Base-by-base conservation (phyloP, 1,284 basidiomycete species). In the Caloboletus inedulis region DNA sequence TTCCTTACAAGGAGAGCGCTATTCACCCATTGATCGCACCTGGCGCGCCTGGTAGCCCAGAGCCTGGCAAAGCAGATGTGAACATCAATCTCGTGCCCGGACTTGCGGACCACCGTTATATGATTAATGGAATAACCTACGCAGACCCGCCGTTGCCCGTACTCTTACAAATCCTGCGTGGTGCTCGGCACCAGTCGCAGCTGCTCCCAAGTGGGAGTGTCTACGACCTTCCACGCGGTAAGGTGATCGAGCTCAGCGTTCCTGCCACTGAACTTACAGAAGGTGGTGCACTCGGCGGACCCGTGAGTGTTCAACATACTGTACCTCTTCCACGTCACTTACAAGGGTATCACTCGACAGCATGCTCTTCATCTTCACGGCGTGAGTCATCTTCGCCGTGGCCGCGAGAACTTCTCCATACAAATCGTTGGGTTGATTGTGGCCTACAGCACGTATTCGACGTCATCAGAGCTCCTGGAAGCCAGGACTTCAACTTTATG, bases 81-180 rank as follows among this genome's bases (percentile, higher is more conserved):
- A 56, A 59, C 42, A 51, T 78, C 13, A 69, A 72, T 52, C 56
- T 78, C 7, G 58, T 58, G 0, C 62, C 77, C 16, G 60, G 59
- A 48, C 1, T 66, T 62, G 39, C 7, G 35, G 30, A 43, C 14
- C 3, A 35, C 7, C 44, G 40, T 33, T 66, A 66, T 46, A 54
- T 48, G 8, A 59, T 71, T 4, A 72, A 71, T 41, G 62, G 60
- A 4, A 54, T 52, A 5, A 18, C 58, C 7, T 73, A 61, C 37
- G 33, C 51, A 10, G 52, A 66, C 25, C 71, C 71, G 1, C 49
- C 60, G 2, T 48, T 64, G 3, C 69, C 74, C 4, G 67, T 72
- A 3, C 58, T 74, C 21, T 55, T 72, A 7, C 77, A 79, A 55
- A 74, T 79, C n/a, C 63, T 80, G 35, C 74, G 68, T 48, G 78